Evolutionary conservation across 345 rosid genomes (phyloP), one percentile per base, ranked within the genome.

Genomic region (Euphorbia peplus): DNA sequence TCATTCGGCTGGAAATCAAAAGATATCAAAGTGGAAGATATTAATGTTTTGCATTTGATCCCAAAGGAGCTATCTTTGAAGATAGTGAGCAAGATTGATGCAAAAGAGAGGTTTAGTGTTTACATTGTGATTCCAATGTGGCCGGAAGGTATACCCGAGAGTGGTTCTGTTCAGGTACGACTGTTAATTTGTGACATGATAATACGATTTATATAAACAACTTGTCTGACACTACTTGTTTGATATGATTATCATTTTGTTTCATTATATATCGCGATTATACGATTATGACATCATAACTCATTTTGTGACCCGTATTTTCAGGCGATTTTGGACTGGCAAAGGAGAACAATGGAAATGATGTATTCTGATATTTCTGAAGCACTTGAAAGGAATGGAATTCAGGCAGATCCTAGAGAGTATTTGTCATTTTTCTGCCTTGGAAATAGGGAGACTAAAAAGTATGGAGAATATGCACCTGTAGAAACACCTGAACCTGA

Each of bases 121-220:
- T 92, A 92, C 64, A 50, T 92, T 4, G 92, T 90, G 76, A 88
- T 92, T 67, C 96, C 98, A 3, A 81, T 90, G 82, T 92, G 96
- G 93, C 98, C 98, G 1, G 98, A 92, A 76, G 95, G 91, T 2
- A 66, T 72, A 53, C 95, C 98, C 0, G 93, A 83, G 50, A 85
- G 91, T 35, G 84, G 26, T 0, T 63, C 93, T 3, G 88, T 90
- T 54, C 90, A 32, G 37, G 37, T 32, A n/a, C n/a, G n/a, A n/a
- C n/a, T n/a, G n/a, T n/a, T n/a, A 32, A 32, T 32, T 32, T 32
- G 4, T 32, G 37, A 32, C 6, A 32, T 6, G 37, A 32, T 32
- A 32, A 32, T 6, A 32, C 37, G 37, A 32, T 32, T 32, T 32
- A 32, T 6, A 32, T 3, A 32, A 6, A 3, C 6, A 32, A 32